Evolutionary conservation across 306 rosid species (phyloP).

Genomic region (Vigna reflexopilosa): DNA sequence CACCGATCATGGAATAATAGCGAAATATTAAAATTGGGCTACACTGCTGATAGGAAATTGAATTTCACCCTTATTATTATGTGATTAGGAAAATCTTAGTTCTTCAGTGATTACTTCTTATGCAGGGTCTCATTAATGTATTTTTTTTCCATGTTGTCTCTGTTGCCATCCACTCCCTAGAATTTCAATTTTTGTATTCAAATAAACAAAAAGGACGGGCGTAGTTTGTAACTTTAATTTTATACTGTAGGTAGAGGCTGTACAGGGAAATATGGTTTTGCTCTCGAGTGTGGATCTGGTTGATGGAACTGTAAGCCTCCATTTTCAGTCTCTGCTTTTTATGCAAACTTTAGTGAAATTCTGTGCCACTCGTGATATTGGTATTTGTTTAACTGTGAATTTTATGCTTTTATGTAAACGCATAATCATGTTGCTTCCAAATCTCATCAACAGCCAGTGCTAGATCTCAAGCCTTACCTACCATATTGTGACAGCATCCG

Average conservation of each 20-base stretch:
- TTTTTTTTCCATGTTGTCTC: background rate
- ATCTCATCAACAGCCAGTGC: constrained; percentile 76
- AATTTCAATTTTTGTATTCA: constrained; percentile 17
- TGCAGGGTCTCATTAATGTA: constrained; percentile 5
- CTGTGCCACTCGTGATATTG: constrained; percentile 22
- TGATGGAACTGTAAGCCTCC: constrained; percentile 87
- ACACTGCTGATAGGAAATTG: constrained; percentile 9
- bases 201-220: constrained; percentile 28
- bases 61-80: background rate
- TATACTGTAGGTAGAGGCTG: constrained; percentile 77
- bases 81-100: constrained; percentile 12
- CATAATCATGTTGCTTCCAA: constrained; percentile 34
- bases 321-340: constrained; percentile 42
- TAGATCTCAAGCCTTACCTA: constrained; percentile 92
- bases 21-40: background rate
- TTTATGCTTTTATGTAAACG: constrained; percentile 34
- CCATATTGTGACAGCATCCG: constrained; percentile 81
- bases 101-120: background rate
- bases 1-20: background rate
- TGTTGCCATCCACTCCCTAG: constrained; percentile 8
- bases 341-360: background rate
- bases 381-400: constrained; percentile 28
- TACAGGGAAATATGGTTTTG: constrained; percentile 73
- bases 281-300: constrained; percentile 96
- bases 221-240: constrained; percentile 26